Conservation (phyloP, 2,329 filamentous ascomycete genomes). For the Periconia sp. region DNA sequence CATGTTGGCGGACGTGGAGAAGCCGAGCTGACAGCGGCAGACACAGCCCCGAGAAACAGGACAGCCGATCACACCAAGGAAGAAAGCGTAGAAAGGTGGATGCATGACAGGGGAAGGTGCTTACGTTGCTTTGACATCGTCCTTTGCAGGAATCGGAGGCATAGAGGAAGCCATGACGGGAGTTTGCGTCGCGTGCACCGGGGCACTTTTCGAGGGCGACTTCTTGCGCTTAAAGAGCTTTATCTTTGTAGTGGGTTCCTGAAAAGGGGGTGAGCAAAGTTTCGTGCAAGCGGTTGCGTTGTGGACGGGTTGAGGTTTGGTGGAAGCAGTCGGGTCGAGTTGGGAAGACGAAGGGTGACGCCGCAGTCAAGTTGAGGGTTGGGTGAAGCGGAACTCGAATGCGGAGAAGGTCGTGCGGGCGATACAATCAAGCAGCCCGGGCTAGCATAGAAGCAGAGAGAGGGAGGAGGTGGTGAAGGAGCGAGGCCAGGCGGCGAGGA, state of each 20-base stretch:
- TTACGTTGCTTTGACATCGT: slow-evolving; percentile 67
- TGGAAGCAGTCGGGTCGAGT: slow-evolving; percentile 4
- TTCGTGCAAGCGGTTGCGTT: no score
- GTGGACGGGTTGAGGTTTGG: no score
- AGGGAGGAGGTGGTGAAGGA: slow-evolving; percentile 22
- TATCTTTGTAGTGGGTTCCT: slow-evolving; percentile 22
- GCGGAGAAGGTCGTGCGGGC: slow-evolving; percentile 3
- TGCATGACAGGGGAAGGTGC: slow-evolving; percentile 34
- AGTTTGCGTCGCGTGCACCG: slow-evolving; percentile 38
- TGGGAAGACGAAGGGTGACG: neutral
- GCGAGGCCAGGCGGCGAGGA: slow-evolving; percentile 23
- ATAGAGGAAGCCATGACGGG: slow-evolving; percentile 41
- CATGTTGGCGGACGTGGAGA: no score
- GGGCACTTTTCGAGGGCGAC: slow-evolving; percentile 41
- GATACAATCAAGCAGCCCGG: slow-evolving; percentile 3
- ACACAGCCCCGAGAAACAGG: no score
- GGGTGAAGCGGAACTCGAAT: slow-evolving; percentile 4
- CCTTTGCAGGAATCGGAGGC: slow-evolving; percentile 59
- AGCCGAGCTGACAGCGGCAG: no score
- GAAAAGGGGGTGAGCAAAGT: slow-evolving; percentile 9
- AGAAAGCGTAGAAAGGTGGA: no score
- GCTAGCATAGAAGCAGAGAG: slow-evolving; percentile 2
- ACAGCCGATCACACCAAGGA: no score
- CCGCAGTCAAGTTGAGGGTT: slow-evolving; percentile 6
- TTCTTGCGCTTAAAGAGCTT: slow-evolving; percentile 39